These are phyloP conservation scores for Hypoxylon sp. DNA, from an alignment of 2,329 filamentous ascomycete genomes.

Conservation along the genomic window DNA sequence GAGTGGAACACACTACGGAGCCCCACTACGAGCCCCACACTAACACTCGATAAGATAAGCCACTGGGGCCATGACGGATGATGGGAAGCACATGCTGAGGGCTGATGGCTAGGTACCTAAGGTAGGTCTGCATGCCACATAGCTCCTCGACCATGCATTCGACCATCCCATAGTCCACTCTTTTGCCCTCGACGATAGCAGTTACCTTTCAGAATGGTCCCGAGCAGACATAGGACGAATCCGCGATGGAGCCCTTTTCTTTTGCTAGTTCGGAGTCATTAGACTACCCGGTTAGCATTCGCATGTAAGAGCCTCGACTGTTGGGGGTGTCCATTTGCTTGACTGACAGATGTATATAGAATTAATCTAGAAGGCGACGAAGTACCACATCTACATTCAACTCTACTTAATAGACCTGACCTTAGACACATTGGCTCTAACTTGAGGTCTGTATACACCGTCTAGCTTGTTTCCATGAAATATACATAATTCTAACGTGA, in stretches of 20 bases:
- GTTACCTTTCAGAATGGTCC: neutral
- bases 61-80: neutral
- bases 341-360: conserved; percentile 49
- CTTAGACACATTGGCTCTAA: conserved; percentile 90
- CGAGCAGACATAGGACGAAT: conserved; percentile 28
- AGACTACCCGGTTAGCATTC: conserved; percentile 76
- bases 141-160: neutral
- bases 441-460: conserved; percentile 65
- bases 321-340: neutral
- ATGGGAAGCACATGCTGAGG: conserved; percentile 1
- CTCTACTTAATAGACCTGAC: conserved; percentile 80
- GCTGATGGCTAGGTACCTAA: too few species aligned
- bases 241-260: conserved; percentile 89
- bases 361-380: conserved; percentile 78
- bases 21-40: neutral
- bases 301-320: conserved; percentile 63
- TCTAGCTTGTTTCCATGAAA: too few species aligned
- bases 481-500: conserved; percentile 44
- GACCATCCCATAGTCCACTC: too few species aligned
- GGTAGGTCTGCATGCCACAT: neutral
- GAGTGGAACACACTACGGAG: neutral
- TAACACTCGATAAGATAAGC: neutral
- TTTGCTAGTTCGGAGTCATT: conserved; percentile 92
- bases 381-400: conserved; percentile 79
- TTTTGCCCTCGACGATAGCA: neutral